Conservation (phyloP, 2,329 filamentous ascomycete species). For the Chaetomium strumarium region DNA sequence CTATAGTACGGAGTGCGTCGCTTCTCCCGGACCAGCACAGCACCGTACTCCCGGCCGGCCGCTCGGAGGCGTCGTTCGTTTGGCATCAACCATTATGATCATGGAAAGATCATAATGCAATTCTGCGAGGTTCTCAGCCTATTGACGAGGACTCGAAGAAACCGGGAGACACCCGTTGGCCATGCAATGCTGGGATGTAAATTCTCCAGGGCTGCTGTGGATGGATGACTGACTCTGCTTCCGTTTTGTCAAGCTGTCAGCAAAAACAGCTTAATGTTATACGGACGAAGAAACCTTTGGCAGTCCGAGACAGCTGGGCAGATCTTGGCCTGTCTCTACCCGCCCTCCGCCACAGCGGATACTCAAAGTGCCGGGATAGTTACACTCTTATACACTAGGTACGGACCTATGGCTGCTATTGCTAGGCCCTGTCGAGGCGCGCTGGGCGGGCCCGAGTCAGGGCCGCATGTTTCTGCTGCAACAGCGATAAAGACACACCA, state of each 20-base stretch:
- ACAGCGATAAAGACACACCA: background rate
- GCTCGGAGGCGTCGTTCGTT: background rate
- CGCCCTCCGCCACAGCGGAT: conserved; percentile 5
- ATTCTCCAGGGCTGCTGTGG: background rate
- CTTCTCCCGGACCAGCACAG: background rate
- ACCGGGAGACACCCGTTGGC: background rate
- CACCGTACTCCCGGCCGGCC: background rate
- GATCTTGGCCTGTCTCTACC: background rate
- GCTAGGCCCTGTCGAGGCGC: conserved; percentile 17
- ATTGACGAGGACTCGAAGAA: background rate
- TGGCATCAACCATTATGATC: too few relatives aligned
- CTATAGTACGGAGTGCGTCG: background rate
- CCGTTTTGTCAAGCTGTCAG: background rate
- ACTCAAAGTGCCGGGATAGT: conserved; percentile 12
- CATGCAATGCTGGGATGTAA: background rate
- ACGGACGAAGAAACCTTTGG: background rate
- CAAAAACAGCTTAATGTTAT: conserved; percentile 1
- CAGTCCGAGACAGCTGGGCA: conserved; percentile 7
- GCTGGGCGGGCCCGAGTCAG: conserved; percentile 2
- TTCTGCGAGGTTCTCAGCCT: background rate
- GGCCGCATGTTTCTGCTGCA: conserved; percentile 11
- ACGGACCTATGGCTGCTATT: conserved; percentile 6
- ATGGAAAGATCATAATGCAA: too few relatives aligned
- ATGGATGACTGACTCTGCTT: background rate
- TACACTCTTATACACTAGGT: conserved; percentile 10